Conservation (phyloP, 2,329 filamentous ascomycete species). For the Uncinocarpus reesii region DNA sequence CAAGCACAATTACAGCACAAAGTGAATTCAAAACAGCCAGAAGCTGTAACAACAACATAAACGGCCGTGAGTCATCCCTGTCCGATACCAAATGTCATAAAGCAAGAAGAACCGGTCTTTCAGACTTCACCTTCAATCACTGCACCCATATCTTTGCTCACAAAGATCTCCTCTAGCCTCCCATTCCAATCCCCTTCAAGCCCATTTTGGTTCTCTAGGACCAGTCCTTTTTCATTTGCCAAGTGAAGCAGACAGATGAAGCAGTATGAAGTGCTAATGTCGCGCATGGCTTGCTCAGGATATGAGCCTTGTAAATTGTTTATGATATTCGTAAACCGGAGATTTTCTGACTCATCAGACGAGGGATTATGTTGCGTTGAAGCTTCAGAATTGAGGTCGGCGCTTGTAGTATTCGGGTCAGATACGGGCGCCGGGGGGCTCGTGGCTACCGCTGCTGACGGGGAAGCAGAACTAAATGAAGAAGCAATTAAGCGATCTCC, state of each 20-base stretch:
- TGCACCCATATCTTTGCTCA: conserved; percentile 32
- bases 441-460: conserved; percentile 13
- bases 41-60: too few relatives aligned
- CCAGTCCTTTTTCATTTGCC: conserved; percentile 83
- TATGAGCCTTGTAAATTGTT: conserved; percentile 80
- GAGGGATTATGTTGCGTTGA: conserved; percentile 27
- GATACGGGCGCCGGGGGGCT: conserved; percentile 1
- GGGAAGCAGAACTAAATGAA: conserved; percentile 21
- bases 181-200: conserved; percentile 17
- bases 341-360: conserved; percentile 30
- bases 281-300: conserved; percentile 71
- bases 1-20: not conserved
- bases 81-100: not conserved
- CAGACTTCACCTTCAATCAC: conserved; percentile 19
- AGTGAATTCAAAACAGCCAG: not conserved
- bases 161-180: conserved; percentile 38
- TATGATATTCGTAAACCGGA: conserved; percentile 88
- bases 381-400: conserved; percentile 14
- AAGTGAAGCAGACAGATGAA: conserved; percentile 89
- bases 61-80: not conserved
- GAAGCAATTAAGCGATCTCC: conserved; percentile 37
- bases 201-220: conserved; percentile 52
- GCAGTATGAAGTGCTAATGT: conserved; percentile 86
- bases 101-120: not conserved
- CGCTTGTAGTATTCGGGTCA: not conserved